phyloP scores from a whole-genome alignment of 23 red algal species.

The Chondrus crispus region DNA sequence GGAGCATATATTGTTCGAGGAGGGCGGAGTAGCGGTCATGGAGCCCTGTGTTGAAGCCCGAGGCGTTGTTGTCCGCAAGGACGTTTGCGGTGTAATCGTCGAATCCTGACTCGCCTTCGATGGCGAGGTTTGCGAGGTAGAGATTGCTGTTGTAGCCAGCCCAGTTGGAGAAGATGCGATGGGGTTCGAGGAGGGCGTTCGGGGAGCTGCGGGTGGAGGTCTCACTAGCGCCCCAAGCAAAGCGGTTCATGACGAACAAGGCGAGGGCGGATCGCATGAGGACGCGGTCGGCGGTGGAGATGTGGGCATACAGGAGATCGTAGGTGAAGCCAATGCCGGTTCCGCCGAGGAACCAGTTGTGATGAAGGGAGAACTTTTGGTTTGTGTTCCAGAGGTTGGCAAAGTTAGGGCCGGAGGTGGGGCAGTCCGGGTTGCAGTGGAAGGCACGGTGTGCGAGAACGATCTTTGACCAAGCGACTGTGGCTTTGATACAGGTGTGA shows the following conservation, averaged over 20 bases:
- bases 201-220: neutral
- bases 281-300: neutral
- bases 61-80: neutral
- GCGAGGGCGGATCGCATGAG: constrained; percentile 7
- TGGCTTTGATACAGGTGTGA: neutral
- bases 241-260: constrained; percentile 3
- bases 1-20: neutral
- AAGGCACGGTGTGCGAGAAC: constrained; percentile 27
- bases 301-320: constrained; percentile 16
- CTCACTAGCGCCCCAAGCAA: neutral
- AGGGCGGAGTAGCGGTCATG: neutral
- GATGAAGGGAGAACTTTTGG: neutral
- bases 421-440: constrained; percentile 19
- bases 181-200: neutral
- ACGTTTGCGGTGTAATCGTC: neutral
- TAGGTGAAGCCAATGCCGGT: neutral
- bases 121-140: neutral
- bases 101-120: neutral
- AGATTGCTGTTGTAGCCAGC: neutral
- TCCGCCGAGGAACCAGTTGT: constrained; percentile 4
- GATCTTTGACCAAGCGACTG: constrained; percentile 35
- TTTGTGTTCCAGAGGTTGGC: constrained; percentile 3
- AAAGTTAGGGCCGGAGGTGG: neutral
- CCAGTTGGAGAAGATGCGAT: constrained; percentile 39
- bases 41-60: neutral